A percentile compares a stretch with the other conserved stretches of the same genome.
Evolutionary conservation across 306 rosid species (phyloP).

Genomic region (Sechiopsis laciniata): DNA sequence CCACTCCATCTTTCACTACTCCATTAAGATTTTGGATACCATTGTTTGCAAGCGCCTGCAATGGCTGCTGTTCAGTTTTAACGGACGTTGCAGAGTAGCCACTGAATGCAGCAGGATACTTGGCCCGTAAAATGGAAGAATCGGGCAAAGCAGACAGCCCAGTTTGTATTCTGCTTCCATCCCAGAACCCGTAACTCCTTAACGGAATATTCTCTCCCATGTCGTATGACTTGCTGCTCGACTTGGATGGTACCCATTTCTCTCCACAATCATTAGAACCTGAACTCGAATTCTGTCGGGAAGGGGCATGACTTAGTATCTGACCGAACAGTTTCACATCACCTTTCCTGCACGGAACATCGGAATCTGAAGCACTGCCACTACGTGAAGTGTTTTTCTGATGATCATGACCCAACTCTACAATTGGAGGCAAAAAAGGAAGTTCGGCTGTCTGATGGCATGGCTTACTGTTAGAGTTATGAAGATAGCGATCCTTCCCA

Average conservation of each 20-base stretch:
- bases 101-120: conserved; percentile 81
- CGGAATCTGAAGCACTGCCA: conserved; percentile 50
- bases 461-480: conserved; percentile 31
- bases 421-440: conserved; percentile 42
- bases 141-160: conserved; percentile 63
- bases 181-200: conserved; percentile 62
- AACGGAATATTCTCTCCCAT: conserved; percentile 57
- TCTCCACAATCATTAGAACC: conserved; percentile 42
- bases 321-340: conserved; percentile 89
- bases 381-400: conserved; percentile 27
- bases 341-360: conserved; percentile 61
- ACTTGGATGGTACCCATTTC: conserved; percentile 34
- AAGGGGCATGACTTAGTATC: conserved; percentile 62
- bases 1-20: conserved; percentile 43
- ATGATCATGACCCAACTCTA: conserved; percentile 32
- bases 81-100: conserved; percentile 44
- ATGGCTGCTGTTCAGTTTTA: conserved; percentile 53
- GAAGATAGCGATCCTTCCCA: conserved; percentile 24
- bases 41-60: conserved; percentile 42
- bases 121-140: conserved; percentile 66
- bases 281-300: conserved; percentile 39
- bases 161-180: conserved; percentile 59
- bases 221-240: conserved; percentile 39
- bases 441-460: conserved; percentile 35
- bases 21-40: conserved; percentile 49